Conservation (phyloP, 768 basidiomycete species). For the Leccinum imitatum region DNA sequence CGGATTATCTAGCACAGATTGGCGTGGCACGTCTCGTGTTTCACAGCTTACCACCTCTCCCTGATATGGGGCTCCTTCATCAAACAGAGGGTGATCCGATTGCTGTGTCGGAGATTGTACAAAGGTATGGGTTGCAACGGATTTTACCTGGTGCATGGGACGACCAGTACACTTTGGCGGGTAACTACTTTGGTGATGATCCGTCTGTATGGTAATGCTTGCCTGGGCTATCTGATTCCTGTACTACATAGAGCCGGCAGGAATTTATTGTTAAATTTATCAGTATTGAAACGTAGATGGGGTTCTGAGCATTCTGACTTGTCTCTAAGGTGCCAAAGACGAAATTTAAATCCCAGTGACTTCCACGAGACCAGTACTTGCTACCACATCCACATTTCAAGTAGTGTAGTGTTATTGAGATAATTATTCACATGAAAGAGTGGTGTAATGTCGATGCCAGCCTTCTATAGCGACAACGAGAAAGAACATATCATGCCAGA, state of each 20-base stretch:
- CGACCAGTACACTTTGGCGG: slow-evolving; percentile 45
- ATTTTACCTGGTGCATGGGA: slow-evolving; percentile 42
- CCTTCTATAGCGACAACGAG: too few species aligned
- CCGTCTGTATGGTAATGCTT: slow-evolving; percentile 37
- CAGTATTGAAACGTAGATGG: too few species aligned
- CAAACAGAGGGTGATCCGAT: slow-evolving; percentile 40
- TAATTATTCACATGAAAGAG: too few species aligned
- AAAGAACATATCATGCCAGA: too few species aligned
- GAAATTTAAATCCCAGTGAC: too few species aligned
- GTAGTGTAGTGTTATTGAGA: too few species aligned
- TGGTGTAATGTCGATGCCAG: too few species aligned
- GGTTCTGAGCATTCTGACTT: too few species aligned
- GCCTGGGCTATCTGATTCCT: background rate
- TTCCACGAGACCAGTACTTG: too few species aligned
- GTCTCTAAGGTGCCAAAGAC: too few species aligned
- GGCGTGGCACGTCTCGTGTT: slow-evolving; percentile 63
- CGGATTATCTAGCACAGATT: slow-evolving; percentile 65
- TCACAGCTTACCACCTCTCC: slow-evolving; percentile 61
- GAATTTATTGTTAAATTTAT: background rate
- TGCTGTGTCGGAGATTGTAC: slow-evolving; percentile 46
- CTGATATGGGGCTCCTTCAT: slow-evolving; percentile 39
- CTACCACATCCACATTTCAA: too few species aligned
- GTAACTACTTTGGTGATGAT: slow-evolving; percentile 68
- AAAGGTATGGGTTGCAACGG: slow-evolving; percentile 49
- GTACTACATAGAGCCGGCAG: background rate